A percentile compares a stretch with the other conserved stretches of the same genome.
Evolutionary conservation across 805 yeast species (phyloP).

Genomic region (Scheffersomyces stipitis): DNA sequence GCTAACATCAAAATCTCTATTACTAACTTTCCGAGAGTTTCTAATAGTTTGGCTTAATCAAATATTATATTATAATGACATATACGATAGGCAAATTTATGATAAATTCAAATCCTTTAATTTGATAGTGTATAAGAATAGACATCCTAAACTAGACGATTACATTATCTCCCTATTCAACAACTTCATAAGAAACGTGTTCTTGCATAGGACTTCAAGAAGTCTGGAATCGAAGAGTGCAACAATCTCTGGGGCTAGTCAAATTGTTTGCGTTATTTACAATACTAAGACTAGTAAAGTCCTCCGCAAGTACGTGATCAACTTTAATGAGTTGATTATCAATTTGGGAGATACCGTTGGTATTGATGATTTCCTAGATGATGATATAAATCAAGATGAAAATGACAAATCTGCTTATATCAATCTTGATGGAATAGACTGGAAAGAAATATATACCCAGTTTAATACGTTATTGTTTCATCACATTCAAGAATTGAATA

Average conservation of each 20-base stretch:
- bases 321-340: slow-evolving; percentile 29
- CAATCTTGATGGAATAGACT: slow-evolving; percentile 23
- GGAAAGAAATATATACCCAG: slow-evolving; percentile 35
- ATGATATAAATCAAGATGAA: slow-evolving; percentile 1
- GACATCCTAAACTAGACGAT: slow-evolving; percentile 47
- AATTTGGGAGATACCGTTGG: slow-evolving; percentile 16
- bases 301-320: slow-evolving; percentile 38
- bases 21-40: slow-evolving; percentile 46
- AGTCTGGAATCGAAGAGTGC: slow-evolving; percentile 1
- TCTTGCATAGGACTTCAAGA: slow-evolving; percentile 9
- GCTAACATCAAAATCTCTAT: slow-evolving; percentile 26
- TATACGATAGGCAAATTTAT: slow-evolving; percentile 57
- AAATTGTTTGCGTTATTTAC: slow-evolving; percentile 38
- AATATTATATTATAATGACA: slow-evolving; percentile 48
- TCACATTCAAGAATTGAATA: slow-evolving; percentile 32
- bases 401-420: slow-evolving; percentile 12
- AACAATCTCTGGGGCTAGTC: slow-evolving; percentile 17
- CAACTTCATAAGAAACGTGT: slow-evolving; percentile 18
- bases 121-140: slow-evolving; percentile 37
- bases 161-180: slow-evolving; percentile 43
- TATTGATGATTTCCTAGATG: slow-evolving; percentile 6
- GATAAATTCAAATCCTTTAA: slow-evolving; percentile 42
- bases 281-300: slow-evolving; percentile 26
- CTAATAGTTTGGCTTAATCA: slow-evolving; percentile 53
- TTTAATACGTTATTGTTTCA: slow-evolving; percentile 27